These are phyloP conservation scores for Penicillium aurantiogriseum DNA, from an alignment of 2,329 filamentous ascomycete genomes.

Conservation along the genomic window DNA sequence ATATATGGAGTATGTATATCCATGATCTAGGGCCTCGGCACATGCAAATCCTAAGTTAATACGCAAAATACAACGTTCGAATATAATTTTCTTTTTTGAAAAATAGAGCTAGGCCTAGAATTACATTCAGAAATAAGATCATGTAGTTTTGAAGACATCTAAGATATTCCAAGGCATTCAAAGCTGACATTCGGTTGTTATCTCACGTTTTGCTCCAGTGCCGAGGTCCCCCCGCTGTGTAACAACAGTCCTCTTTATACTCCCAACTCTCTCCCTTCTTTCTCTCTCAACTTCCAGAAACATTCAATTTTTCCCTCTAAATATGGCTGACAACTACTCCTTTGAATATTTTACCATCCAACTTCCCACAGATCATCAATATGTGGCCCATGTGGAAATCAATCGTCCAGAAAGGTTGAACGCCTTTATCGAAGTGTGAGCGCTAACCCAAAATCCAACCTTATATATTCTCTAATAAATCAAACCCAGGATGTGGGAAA, in stretches of 20 bases:
- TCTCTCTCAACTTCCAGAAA: not conserved
- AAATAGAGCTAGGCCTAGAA: no score
- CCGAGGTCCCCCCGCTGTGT: constrained; percentile 1
- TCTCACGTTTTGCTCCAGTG: not conserved
- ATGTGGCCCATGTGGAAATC: constrained; percentile 88
- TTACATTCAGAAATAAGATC: not conserved
- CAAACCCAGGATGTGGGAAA: constrained; percentile 70
- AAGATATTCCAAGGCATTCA: not conserved
- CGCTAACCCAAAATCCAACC: constrained; percentile 9
- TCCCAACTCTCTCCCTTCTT: not conserved
- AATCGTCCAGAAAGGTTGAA: constrained; percentile 86
- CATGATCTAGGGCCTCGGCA: constrained; percentile 5
- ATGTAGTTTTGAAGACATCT: not conserved
- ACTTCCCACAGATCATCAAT: constrained; percentile 59
- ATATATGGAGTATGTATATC: no score
- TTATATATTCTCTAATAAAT: constrained; percentile 2
- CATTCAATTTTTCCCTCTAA: not conserved
- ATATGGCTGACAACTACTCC: constrained; percentile 27
- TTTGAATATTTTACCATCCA: constrained; percentile 67
- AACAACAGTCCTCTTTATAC: not conserved
- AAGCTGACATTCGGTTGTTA: not conserved
- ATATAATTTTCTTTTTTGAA: not conserved
- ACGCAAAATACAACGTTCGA: not conserved
- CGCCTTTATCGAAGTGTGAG: constrained; percentile 70
- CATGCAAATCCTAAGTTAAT: constrained; percentile 9